Base-by-base conservation (phyloP, 192 early-diverging fungal species). In the Entomortierella beljakovae region DNA sequence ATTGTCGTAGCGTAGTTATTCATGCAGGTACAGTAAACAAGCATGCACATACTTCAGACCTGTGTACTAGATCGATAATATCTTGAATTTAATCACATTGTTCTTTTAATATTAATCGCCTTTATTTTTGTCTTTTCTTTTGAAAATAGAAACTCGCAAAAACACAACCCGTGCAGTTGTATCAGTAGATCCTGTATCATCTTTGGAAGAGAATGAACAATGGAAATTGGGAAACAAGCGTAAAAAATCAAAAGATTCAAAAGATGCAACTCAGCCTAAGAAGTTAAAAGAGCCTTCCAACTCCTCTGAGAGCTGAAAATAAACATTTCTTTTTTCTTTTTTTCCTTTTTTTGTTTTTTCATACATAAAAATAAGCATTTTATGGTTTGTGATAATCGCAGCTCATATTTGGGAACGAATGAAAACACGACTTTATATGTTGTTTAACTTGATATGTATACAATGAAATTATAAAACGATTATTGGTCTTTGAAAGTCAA, bases 1-100 rank as follows among this genome's bases (percentile, higher is more conserved):
- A 84, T 54, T 88, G 84, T 33, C 82, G 91, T 31, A 68, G 82
- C 31, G 88, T 89, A 18, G 54, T 87, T 7, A 69, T 83, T 40
- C 90, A 88, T 69, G 83, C 91, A 46, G 84, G 87, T 88, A 73
- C 23, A 23, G 15, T 11, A 46, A 11, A 46, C 37, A 6, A 13
- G 37, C 6, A 8, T 38, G 13, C 37, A 38, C 37, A 38, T 6
- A 38, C 13, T 38, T 13, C 37, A 8, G 13, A 38, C 6, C 13
- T 8, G 6, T 38, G 37, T 38, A 13, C 6, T 13, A 8, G 37
- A 38, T 38, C 37, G 6, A 38, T 38, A 8, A 13, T 38, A 8
- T 20, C 43, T 16, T 26, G 23, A 25, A 7, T 20, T 57, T 33
- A 40, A 40, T 18, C 26, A 35, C 37, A 26, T 32, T 31, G 1